Conservation (phyloP, 2,329 filamentous ascomycete genomes). For the Fusarium drepaniforme region DNA sequence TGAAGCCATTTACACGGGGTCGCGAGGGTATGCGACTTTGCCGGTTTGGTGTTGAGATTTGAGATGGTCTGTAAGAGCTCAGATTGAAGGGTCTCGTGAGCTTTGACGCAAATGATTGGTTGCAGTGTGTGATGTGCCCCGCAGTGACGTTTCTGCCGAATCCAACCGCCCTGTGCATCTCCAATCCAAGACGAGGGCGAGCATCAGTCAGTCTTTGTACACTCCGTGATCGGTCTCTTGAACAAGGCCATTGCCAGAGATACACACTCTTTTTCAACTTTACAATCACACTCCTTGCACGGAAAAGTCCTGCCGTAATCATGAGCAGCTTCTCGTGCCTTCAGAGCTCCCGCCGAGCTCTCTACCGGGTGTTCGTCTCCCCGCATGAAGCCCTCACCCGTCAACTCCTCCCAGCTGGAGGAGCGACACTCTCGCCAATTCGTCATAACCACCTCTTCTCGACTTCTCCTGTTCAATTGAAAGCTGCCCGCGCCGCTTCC, state of each 20-base stretch:
- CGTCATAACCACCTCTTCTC: slow-evolving; percentile 35
- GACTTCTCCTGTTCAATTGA: slow-evolving; percentile 14
- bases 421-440: slow-evolving; percentile 5
- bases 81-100: slow-evolving; percentile 18
- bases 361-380: slow-evolving; percentile 61
- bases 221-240: slow-evolving; percentile 16
- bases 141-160: slow-evolving; percentile 43
- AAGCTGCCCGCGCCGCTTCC: neutral
- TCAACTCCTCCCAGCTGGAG: slow-evolving; percentile 29
- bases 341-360: slow-evolving; percentile 59
- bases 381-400: slow-evolving; percentile 44
- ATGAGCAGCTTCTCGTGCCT: slow-evolving; percentile 57
- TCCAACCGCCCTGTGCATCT: slow-evolving; percentile 34
- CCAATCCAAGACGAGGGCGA: slow-evolving; percentile 16
- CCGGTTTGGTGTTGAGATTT: slow-evolving; percentile 19
- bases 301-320: slow-evolving; percentile 12
- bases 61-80: neutral
- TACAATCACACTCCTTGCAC: neutral
- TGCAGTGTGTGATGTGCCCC: slow-evolving; percentile 6
- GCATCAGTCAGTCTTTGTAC: slow-evolving; percentile 22
- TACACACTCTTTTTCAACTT: slow-evolving; percentile 10
- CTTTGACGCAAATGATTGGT: slow-evolving; percentile 33
- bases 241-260: slow-evolving; percentile 26
- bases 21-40: slow-evolving; percentile 5
- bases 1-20: slow-evolving; percentile 18